Evolutionary conservation across 345 rosid genomes (phyloP), one percentile per base, ranked within the genome.

Genomic region (Citrus mangshanensis): DNA sequence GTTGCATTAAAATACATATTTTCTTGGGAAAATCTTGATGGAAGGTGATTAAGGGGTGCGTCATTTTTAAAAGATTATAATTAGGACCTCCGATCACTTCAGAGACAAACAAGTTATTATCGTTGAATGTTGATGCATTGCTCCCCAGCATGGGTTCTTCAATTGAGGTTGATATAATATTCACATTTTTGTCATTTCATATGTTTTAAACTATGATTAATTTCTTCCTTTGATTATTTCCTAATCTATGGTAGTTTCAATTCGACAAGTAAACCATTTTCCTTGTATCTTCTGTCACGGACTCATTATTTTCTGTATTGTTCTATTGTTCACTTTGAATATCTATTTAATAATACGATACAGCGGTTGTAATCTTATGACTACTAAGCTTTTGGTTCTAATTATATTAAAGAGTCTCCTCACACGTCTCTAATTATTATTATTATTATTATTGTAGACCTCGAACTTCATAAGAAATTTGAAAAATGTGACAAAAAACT

Each of bases 121-220:
- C 59, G 8, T 12, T 60, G 7, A 7, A 10, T 25, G 27, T 18
- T 38, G 78, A n/a, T 54, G 13, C 49, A 65, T 49, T 75, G 78
- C 78, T 49, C 78, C 70, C 78, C 71, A 51, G 21, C 71, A 46
- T 3, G 71, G 62, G 78, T 28, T 40, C 56, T 62, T 27, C 24
- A 27, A 37, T 60, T 61, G 9, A 74, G 25, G 46, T 21, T 9
- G 21, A 55, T 30, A 30, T 72, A 21, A 66, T 34, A 67, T 21
- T 19, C 27, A 19, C 34, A 28, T 24, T n/a, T 18, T 32, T 56
- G 19, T 73, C 51, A 37, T 37, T 49, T 22, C 22, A 7, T 32
- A 27, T 70, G 27, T 24, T 37, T 37, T 2, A 73, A 58, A 55
- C 64, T 1, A 58, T n/a, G 7, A n/a, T 38, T 60, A 13, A n/a